Percentiles rank a stretch among this genome's conserved stretches.
Conservation (phyloP, 2,329 filamentous ascomycete species). For the Paraphaeosphaeria sporulosa region DNA sequence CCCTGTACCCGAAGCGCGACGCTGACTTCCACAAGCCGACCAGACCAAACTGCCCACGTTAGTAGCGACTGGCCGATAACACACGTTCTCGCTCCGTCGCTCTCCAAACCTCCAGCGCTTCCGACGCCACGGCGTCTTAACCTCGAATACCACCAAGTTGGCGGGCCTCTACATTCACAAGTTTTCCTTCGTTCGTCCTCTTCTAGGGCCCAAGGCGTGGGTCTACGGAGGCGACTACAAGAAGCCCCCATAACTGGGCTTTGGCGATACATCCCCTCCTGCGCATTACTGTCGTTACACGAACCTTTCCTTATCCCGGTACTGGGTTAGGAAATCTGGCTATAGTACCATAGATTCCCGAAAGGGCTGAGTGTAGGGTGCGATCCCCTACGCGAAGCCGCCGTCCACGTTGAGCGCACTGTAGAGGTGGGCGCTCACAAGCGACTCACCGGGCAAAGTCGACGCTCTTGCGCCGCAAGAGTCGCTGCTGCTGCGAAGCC, state of each 20-base stretch:
- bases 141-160: slow-evolving; percentile 81
- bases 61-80: slow-evolving; percentile 36
- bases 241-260: slow-evolving; percentile 91
- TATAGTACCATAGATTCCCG: slow-evolving; percentile 23
- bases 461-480: slow-evolving; percentile 43
- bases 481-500: slow-evolving; percentile 14
- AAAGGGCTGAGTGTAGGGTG: slow-evolving; percentile 55
- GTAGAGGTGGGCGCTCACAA: slow-evolving; percentile 62
- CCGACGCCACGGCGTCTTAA: slow-evolving; percentile 51
- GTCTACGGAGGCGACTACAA: slow-evolving; percentile 93
- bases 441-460: slow-evolving; percentile 55
- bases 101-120: slow-evolving; percentile 20
- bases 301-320: slow-evolving; percentile 30
- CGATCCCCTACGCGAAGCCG: slow-evolving; percentile 55
- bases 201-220: slow-evolving; percentile 90
- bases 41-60: slow-evolving; percentile 22
- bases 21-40: slow-evolving; percentile 14
- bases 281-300: slow-evolving; percentile 26
- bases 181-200: slow-evolving; percentile 82
- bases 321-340: slow-evolving; percentile 38
- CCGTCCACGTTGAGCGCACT: slow-evolving; percentile 59
- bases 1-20: slow-evolving; percentile 14
- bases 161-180: slow-evolving; percentile 78
- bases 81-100: slow-evolving; percentile 29
- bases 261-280: slow-evolving; percentile 28